Percentiles rank a stretch among this genome's conserved stretches.
These are phyloP conservation scores for Aureobasidium mangrovei DNA, from an alignment of 2,329 filamentous ascomycete genomes.

Conservation along the genomic window DNA sequence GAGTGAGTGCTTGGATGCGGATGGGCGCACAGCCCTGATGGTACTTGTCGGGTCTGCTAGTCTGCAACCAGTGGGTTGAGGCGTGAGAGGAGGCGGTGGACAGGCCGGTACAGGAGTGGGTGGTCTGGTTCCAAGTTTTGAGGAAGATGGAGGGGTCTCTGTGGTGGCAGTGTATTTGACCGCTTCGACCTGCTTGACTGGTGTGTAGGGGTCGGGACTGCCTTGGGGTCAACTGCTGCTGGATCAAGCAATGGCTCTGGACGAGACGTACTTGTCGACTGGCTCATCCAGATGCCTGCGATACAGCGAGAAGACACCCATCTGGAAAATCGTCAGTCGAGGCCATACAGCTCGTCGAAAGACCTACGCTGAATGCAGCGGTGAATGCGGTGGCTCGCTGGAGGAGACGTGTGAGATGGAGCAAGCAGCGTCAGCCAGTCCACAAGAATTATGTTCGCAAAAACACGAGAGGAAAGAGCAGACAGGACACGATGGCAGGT, in stretches of 20 bases:
- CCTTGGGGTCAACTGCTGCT: background rate
- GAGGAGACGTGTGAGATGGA: no score
- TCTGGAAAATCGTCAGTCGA: background rate
- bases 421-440: no score
- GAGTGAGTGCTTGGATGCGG: background rate
- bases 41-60: background rate
- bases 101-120: slow-evolving; percentile 7
- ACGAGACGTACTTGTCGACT: background rate
- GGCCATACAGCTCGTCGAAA: background rate
- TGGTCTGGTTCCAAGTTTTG: slow-evolving; percentile 6
- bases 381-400: no score
- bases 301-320: background rate
- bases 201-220: background rate
- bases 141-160: slow-evolving; percentile 8
- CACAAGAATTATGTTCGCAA: no score
- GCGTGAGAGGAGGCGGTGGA: background rate
- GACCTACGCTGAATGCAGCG: background rate
- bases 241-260: background rate
- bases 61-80: background rate
- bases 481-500: background rate
- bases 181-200: background rate
- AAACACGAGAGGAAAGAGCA: background rate
- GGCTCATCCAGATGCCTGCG: background rate
- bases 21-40: background rate
- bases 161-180: slow-evolving; percentile 2